Conservation (phyloP, 495 filamentous ascomycete genomes). For the Xylaria flabelliformis region DNA sequence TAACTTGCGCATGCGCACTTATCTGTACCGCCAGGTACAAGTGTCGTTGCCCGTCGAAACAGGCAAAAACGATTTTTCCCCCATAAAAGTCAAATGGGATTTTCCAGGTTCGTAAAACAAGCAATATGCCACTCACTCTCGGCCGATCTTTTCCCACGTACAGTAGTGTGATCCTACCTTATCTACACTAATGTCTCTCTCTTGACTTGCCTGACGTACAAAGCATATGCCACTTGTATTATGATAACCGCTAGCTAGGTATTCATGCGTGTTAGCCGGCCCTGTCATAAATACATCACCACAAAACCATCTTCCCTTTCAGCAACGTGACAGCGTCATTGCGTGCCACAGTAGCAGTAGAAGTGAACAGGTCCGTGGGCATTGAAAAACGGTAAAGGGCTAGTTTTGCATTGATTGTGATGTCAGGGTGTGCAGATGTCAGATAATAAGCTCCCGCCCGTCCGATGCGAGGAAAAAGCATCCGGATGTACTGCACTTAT, state of each 20-base stretch:
- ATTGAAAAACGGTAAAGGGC: neutral
- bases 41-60: conserved; percentile 24
- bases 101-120: neutral
- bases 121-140: neutral
- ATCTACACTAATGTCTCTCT: conserved; percentile 2
- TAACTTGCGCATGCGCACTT: neutral
- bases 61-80: conserved; percentile 1
- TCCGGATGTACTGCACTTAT: neutral
- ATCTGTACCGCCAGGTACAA: conserved; percentile 23
- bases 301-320: neutral
- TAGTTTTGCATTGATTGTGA: neutral
- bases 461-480: neutral
- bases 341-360: conserved; percentile 5
- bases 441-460: conserved; percentile 14
- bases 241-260: neutral
- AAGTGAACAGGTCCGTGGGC: neutral
- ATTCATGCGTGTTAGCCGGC: neutral
- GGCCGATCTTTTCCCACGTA: conserved; percentile 16
- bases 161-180: too few relatives aligned
- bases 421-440: conserved; percentile 11
- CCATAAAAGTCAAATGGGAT: neutral
- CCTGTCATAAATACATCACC: neutral
- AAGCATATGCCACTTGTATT: neutral
- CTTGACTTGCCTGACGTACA: conserved; percentile 13
- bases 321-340: conserved; percentile 12